Evolutionary conservation across 345 rosid species (phyloP).

Genomic region (Salix purpurea): DNA sequence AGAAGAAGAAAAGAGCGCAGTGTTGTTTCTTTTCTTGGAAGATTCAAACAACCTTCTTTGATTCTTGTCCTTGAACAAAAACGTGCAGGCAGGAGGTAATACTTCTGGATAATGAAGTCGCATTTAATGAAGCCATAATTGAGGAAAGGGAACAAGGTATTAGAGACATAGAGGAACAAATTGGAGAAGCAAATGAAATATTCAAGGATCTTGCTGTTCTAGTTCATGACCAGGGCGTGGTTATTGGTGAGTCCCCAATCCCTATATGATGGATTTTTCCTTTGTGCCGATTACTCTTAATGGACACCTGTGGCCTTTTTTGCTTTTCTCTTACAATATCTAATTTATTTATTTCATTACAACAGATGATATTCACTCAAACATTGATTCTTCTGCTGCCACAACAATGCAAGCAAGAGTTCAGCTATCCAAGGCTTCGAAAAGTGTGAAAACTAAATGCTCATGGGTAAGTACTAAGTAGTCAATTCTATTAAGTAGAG

Average conservation of each 20-base stretch:
- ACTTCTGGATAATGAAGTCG: conserved; percentile 56
- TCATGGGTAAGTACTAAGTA: conserved; percentile 60
- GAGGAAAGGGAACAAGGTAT: conserved; percentile 70
- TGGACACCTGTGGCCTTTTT: background rate
- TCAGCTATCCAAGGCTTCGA: conserved; percentile 52
- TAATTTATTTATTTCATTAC: background rate
- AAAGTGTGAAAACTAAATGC: conserved; percentile 49
- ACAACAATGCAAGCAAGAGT: conserved; percentile 48
- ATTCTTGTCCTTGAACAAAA: background rate
- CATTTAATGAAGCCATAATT: conserved; percentile 65
- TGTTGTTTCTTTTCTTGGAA: conserved; percentile 4
- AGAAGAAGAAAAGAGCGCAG: too few species aligned
- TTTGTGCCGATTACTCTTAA: conserved; percentile 1
- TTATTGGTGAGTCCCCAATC: conserved; percentile 44
- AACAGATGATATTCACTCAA: conserved; percentile 59
- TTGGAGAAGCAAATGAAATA: conserved; percentile 62
- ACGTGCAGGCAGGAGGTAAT: conserved; percentile 47
- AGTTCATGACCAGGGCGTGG: conserved; percentile 64
- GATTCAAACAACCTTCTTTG: background rate
- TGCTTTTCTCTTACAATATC: background rate
- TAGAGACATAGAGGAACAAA: conserved; percentile 53
- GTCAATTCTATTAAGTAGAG: background rate
- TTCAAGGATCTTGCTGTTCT: conserved; percentile 70
- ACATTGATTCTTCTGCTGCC: conserved; percentile 44
- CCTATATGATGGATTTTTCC: background rate